Base-by-base conservation (phyloP, 306 rosid genomes). In the Quercus variabilis region DNA sequence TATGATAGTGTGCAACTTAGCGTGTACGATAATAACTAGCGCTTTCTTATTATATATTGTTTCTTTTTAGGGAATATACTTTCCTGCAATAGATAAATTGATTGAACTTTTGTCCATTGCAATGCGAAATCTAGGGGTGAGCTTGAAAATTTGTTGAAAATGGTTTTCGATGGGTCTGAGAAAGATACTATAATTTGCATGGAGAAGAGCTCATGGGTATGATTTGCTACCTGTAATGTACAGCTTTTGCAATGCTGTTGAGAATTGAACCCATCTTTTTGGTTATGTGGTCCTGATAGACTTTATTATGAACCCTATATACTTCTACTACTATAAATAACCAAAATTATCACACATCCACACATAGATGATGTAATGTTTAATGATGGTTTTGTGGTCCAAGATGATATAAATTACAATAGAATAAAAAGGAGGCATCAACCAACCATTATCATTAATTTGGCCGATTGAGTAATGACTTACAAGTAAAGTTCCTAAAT, bases 381-480 rank as follows among this genome's bases (percentile, higher is more conserved):
- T 68, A 68, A 68, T 68, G 49, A 68, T 15, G 26, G 26, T 33
- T 67, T 68, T 68, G 72, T 68, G 72, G 72, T 68, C 72, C 72
- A 68, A 68, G 20, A 35, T 4, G 17, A 19, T 35, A 68, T 35
- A 41, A 8, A 41, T 41, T 41, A 41, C 0, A 35, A 2, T 68
- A 33, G 25, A 46, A 35, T 35, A 68, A 10, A 10, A 38, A 68
- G 17, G n/a, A 68, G 28, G 12, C 52, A 68, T 33, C 72, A 68
- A 68, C 52, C 28, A 35, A 68, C 72, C 72, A 68, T 33, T 68
- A 68, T 35, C 25, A 68, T 35, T 35, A 35, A 30, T 65, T 10
- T 33, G 1, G 13, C 15, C 71, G 5, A 65, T 65, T 33, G 49
- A 65, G 23, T 67, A 3, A 67, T 33, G 14, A 19, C 72, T 33